Evolutionary conservation across 2,329 filamentous ascomycete species (phyloP), one percentile per base, ranked within the genome.

Genomic region (Fusarium musae): DNA sequence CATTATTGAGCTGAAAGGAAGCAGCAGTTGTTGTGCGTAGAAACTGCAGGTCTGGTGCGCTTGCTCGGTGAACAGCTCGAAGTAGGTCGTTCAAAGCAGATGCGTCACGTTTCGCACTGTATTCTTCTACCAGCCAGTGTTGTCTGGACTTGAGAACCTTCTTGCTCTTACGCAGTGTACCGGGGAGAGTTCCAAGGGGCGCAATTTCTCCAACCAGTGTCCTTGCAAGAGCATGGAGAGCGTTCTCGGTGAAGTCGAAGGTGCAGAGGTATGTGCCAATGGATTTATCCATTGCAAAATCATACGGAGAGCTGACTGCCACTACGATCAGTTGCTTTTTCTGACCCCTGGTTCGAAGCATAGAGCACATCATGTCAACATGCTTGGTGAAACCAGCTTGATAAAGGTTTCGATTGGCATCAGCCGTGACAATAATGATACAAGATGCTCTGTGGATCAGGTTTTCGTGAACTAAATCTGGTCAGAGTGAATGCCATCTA

Each of bases 301-400:
- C 96, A 81, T 98, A 98, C 0, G 96, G 96, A 2, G 95, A 98
- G 82, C 95, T 97, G 75, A 97, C 95, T 2, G 96, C 93, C 12
- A 98, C 93, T 7, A 98, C 96, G 30, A 98, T 91, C 42, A 98
- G 84, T 2, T 95, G 93, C 82, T 97, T 98, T 81, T 96, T 93
- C 79, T 95, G 93, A 4, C 93, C 93, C 19, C 89, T 89, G 11
- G 92, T 90, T 11, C 91, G 90, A 64, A 94, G 88, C 89, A 95
- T 93, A 28, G 93, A 94, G 83, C 95, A 98, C 83, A 98, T 96
- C 92, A 97, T 96, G 17, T 95, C 93, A 13, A 98, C 93, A 75
- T 98, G 96, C 80, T 98, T 98, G 4, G 96, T 96, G 80, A 98
- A 98, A 1, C 95, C 95, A 57, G 94, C 91, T 80, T 98, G 96